Evolutionary conservation across 129 eudicot genomes (phyloP).

Genomic region (Lonicera japonica): DNA sequence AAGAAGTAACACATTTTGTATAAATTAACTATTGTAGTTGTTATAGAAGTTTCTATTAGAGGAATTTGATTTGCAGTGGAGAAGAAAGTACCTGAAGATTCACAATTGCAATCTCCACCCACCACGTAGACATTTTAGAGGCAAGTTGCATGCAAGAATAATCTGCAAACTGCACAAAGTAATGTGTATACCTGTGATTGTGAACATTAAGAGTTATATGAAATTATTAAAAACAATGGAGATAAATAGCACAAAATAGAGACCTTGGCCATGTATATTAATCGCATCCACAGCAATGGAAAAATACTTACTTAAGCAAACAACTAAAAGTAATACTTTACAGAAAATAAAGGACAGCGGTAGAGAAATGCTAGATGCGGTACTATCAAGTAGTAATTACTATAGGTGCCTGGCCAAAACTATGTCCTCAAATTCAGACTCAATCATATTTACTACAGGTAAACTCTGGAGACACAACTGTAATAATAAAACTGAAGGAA

Average conservation of each 20-base stretch:
- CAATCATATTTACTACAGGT: too few species aligned
- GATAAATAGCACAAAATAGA: background rate
- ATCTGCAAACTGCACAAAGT: slow-evolving; percentile 63
- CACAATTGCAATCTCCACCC: slow-evolving; percentile 79
- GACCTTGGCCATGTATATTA: too few species aligned
- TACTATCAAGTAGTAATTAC: background rate
- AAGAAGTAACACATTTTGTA: too few species aligned
- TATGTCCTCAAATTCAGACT: too few species aligned
- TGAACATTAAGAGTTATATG: too few species aligned
- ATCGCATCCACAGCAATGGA: background rate
- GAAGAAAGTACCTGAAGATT: slow-evolving; percentile 65
- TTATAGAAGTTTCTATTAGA: too few species aligned
- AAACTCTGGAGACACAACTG: too few species aligned
- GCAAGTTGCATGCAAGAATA: slow-evolving; percentile 84
- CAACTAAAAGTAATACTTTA: background rate
- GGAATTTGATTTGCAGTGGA: too few species aligned
- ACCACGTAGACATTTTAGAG: slow-evolving; percentile 61
- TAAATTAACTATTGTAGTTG: too few species aligned
- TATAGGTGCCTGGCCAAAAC: slow-evolving; percentile 52
- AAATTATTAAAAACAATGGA: too few species aligned
- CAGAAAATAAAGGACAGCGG: background rate
- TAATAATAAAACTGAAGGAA: too few species aligned
- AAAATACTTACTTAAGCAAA: background rate
- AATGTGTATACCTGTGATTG: too few species aligned
- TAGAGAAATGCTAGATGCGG: background rate